Evolutionary conservation across 2,329 filamentous ascomycete species (phyloP), one percentile per base, ranked within the genome.

Genomic region (Penicillium sp.): DNA sequence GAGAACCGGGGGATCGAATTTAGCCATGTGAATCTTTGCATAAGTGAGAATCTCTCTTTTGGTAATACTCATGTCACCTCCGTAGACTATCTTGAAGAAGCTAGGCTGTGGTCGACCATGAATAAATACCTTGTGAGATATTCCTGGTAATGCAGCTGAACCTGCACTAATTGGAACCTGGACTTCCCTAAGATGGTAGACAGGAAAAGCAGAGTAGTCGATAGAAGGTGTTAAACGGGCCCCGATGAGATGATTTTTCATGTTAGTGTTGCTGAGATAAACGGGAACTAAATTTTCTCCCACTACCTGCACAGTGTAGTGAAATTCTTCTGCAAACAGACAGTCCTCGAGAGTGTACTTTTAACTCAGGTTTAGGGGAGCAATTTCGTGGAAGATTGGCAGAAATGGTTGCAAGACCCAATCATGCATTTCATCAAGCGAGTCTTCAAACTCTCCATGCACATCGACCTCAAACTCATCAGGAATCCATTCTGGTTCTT

Each of bases 91-190:
- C 23, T 23, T 23, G 23, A 23, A 23, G 5, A 23, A 23, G 23
- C 23, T 23, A 23, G 23, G 23, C 23, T 5, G 49, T 39, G 10
- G 35, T 16, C 44, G 34, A 7, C 53, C 36, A 9, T 55, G 49
- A 27, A 63, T 56, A 26, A 52, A 60, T 42, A 63, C 49, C 27
- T 56, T 60, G 18, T 9, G 48, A 48, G 61, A 57, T 42, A 60
- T 23, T 32, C 39, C 51, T 46, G 57, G 61, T 19, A 63, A 51
- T 26, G 53, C 42, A 39, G 23, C 23, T 23, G 23, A 23, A 23
- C 23, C 45, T 34, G 36, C 47, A 47, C 45, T 46, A 10, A 59
- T 54, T 44, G 49, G 38, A 57, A 60, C 29, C 14, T 53, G 47
- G 18, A 63, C 51, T 49, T 55, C 51, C 8, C 35, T 38, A 48